A percentile compares a stretch with the other conserved stretches of the same genome.
Conservation (phyloP, 1,284 basidiomycete genomes). For the Crucibulum cyathiforme region DNA sequence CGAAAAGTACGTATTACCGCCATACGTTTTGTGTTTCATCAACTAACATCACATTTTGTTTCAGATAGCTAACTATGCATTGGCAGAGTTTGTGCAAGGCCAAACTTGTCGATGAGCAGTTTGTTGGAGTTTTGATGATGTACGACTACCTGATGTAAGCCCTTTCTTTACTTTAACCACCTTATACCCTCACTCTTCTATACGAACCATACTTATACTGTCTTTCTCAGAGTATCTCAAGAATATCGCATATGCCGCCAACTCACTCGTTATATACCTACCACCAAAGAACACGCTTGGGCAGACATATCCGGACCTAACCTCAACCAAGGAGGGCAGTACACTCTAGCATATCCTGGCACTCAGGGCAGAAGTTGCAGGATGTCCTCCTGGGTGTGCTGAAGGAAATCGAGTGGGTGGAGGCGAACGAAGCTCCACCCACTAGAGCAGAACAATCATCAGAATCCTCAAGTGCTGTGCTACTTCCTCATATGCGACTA, state of each 20-base stretch:
- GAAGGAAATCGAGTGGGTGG: constrained; percentile 36
- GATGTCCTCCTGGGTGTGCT: constrained; percentile 36
- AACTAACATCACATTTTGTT: not conserved
- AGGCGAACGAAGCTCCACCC: not conserved
- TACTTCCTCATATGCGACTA: not conserved
- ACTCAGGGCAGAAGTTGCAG: constrained; percentile 8
- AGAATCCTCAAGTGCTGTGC: too few relatives aligned
- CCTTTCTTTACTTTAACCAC: not conserved
- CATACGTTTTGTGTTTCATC: not conserved
- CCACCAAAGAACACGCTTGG: constrained; percentile 61
- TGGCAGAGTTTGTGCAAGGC: constrained; percentile 85
- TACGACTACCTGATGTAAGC: constrained; percentile 78
- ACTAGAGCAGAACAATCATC: too few relatives aligned
- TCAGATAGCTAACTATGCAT: constrained; percentile 84
- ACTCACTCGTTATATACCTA: constrained; percentile 49
- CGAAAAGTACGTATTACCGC: constrained; percentile 49
- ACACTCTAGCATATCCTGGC: constrained; percentile 36
- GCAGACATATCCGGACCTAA: constrained; percentile 24
- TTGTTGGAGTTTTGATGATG: constrained; percentile 78
- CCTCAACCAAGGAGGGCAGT: constrained; percentile 66
- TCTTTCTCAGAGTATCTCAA: constrained; percentile 50
- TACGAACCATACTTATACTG: not conserved
- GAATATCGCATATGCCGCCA: constrained; percentile 48
- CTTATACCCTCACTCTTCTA: constrained; percentile 4
- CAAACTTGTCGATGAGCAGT: constrained; percentile 89